Base-by-base conservation (phyloP, 2,329 filamentous ascomycete genomes). In the Verruconis gallopava region DNA sequence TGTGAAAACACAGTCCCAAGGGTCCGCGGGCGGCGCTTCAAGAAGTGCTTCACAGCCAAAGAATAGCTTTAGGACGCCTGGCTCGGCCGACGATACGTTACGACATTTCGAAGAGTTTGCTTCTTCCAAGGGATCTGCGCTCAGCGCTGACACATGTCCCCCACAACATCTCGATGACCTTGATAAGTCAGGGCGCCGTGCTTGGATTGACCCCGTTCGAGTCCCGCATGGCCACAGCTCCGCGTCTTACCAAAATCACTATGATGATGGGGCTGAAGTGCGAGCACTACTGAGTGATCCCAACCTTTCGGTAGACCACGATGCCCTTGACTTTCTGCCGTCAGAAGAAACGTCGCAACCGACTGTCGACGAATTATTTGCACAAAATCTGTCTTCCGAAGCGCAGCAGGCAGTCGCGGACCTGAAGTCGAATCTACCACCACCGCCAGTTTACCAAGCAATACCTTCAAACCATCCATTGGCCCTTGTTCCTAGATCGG, bases 251-350 rank as follows among this genome's bases (percentile, higher is more conserved):
- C 14, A 13, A 22, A 42, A 19, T 6, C 15, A 35, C 4, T 9
- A 43, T 13, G 28, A 38, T 15, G 45, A 47, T 28, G 45, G 45
- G n/a, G 45, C 43, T 14, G 45, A 42, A 25, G 45, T 47, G n/a
- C 21, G 30, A 11, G 21, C n/a, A 14, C 28, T 47, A 9, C 43
- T 45, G 5, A 30, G 40, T 6, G 19, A 44, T 25, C 45, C 42
- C n/a, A n/a, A n/a, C n/a, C n/a, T n/a, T 14, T 18, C 22, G 9
- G 42, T 42, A 17, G 19, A 37, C 12, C 17, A 21, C n/a, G 20
- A 39, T n/a, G 34, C 35, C 13, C 18, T 42, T 15, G 14, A 13
- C 5, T 9, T 19, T 13, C 17, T 35, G 22, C 28, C 5, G 13
- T 33, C 38, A 21, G 37, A 45, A 6, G 28, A 41, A 12, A 17